Base-by-base conservation (phyloP, 1,139 yeast species). In the Suhomyces ambrosiae region DNA sequence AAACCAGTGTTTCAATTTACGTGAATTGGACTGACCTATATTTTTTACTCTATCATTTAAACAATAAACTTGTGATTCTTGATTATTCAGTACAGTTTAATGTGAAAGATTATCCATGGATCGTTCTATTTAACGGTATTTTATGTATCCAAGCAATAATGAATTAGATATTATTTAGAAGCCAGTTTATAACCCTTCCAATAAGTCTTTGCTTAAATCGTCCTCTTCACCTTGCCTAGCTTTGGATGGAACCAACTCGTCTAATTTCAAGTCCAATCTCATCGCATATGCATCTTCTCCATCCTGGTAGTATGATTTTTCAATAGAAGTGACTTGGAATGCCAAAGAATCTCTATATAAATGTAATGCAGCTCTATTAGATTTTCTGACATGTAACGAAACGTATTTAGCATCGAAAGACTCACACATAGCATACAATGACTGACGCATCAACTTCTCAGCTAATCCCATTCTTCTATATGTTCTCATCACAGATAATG, bases 281-380 rank as follows among this genome's bases (percentile, higher is more conserved):
- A 92, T 92, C 28, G 95, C 86, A 61, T 89, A 92, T n/a, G 98
- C 98, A 65, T 94, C 97, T 61, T 94, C 99, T 18, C 96, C 96
- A 61, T 92, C 97, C 42, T 92, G 97, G 58, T 92, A 92, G 60
- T 94, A 92, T 14, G 85, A 76, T 51, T 80, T 85, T 54, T 90
- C 97, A 42, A 92, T 82, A 32, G 83, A 79, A 40, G 84, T 74
- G 31, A 88, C 92, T 53, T 80, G 90, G 59, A 94, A 92, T 45
- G 78, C 71, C 45, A 94, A 73, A 4, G 96, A 86, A 56, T 88
- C 96, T 58, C 86, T 75, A 68, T 92, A 92, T 47, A 92, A 74
- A 64, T 89, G 96, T 54, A 90, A 73, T 10, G 98, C 98, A 11
- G 98, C 98, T 54, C 89, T 69, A 65, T 92, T 92, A 35, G 95